Evolutionary conservation across 1,284 basidiomycete species (phyloP), one percentile per base, ranked within the genome.

Genomic region (Inonotus obliquus): DNA sequence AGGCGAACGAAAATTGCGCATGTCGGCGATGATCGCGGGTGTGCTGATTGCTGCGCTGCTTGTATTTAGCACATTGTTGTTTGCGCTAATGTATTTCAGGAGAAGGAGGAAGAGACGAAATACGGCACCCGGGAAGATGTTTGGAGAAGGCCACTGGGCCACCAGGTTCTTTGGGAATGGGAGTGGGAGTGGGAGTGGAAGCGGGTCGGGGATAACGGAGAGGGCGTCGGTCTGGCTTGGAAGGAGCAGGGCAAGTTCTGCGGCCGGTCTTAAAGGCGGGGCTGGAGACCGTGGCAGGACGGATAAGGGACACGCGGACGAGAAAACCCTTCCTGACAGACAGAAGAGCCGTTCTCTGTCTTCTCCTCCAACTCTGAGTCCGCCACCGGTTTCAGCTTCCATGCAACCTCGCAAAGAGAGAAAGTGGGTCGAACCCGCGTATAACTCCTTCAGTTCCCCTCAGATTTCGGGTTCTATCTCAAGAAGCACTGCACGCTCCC

Each of bases 61-160:
- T 44, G 56, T 54, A 11, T 7, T 61, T 5, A 53, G 32, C 41
- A 64, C 48, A 5, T 9, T 54, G 13, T n/a, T 57, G 7, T 64
- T 54, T 25, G 63, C 59, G 25, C 51, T 64, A n/a, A 58, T 64
- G 60, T 61, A 53, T 35, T 64, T 57, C 41, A 61, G 61, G 55
- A 48, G 59, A 2, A 47, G 60, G 6, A 60, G 63, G n/a, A 47
- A 59, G 45, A 47, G 63, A 4, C 29, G 52, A n/a, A 58, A 39
- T 23, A 59, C 45, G 39, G 60, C 54, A 19, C 63, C 63, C 17
- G 41, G 41, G 2, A 55, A 53, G 53, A 61, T 59, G 35, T n/a
- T 44, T 44, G 41, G 7, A 7, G 54, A 53, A 25, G 56, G 38
- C 5, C 39, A 59, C 9, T 54, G 54, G 61, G 57, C 57, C 5